Conservation (phyloP, 352 stramenopile genomes). For the Phytophthora sp. region DNA sequence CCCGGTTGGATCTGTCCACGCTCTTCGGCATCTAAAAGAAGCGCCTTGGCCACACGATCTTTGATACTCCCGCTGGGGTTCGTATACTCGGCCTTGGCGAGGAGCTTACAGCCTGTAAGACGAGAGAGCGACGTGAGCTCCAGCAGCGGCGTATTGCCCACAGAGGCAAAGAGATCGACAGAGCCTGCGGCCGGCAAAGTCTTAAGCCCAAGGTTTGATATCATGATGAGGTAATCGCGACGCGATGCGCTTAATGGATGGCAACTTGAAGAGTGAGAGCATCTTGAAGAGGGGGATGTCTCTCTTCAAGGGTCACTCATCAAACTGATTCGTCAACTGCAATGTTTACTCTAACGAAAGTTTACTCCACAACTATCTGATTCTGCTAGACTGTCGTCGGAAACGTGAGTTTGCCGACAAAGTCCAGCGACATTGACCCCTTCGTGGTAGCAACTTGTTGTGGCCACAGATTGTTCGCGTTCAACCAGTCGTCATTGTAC, state of each 20-base stretch:
- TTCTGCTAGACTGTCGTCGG: constrained; percentile 30
- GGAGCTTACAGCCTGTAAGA: constrained; percentile 76
- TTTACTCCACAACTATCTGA: background rate
- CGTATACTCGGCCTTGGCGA: constrained; percentile 81
- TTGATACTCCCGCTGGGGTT: constrained; percentile 96
- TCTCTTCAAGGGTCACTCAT: constrained; percentile 29
- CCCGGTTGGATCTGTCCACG: constrained; percentile 78
- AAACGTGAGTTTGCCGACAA: constrained; percentile 39
- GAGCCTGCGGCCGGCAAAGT: constrained; percentile 26
- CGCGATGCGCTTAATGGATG: background rate
- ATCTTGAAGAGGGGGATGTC: no score
- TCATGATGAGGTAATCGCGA: background rate
- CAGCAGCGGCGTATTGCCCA: constrained; percentile 79
- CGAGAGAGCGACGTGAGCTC: constrained; percentile 68
- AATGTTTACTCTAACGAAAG: constrained; percentile 8
- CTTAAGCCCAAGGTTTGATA: background rate
- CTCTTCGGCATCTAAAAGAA: constrained; percentile 92
- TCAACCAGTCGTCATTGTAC: constrained; percentile 80
- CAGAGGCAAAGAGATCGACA: constrained; percentile 65
- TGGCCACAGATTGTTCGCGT: constrained; percentile 56
- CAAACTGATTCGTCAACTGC: constrained; percentile 6
- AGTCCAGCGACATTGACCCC: constrained; percentile 39
- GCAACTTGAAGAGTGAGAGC: constrained; percentile 19
- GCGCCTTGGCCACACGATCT: constrained; percentile 91
- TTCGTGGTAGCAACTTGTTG: constrained; percentile 16